Base-by-base conservation (phyloP, 768 basidiomycete genomes). In the Tubosaeta sp. region DNA sequence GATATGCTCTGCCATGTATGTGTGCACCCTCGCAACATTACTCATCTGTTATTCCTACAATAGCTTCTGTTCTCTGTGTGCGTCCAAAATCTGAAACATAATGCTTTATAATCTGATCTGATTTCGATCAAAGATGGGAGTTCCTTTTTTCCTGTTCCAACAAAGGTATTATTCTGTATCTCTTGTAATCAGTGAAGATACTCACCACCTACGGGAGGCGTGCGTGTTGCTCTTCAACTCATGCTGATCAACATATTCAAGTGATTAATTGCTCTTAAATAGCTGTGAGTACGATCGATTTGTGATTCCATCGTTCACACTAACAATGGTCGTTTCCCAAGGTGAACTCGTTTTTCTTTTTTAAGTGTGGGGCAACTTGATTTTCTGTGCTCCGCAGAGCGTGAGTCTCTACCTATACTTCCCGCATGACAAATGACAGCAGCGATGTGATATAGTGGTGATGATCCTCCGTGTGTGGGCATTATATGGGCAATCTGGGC, bases 401-500 rank as follows among this genome's bases (percentile, higher is more conserved):
- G 45, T 46, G 22, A 46, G 45, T 17, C n/a, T 13, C 33, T 22
- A 5, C 11, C 12, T 22, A 11, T 6, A 22, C 13, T 17, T 22
- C 6, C 6, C 3, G 9, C 9, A 3, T 0, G 10, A n/a, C 6
- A 5, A 27, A 17, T 17, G 8, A 47, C 16, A 48, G 32, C 22
- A 17, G 14, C 13, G 26, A 41, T 32, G 16, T n/a, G 22, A 22
- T 22, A 22, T 22, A 50, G 50, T 44, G 26, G 25, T 25, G 14
- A 37, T 50, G 43, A 37, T 50, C 43, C 43, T 50, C 7, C 50
- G 50, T 16, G 43, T 50, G 26, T 44, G 50, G 50, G 50, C 42
- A 10, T 43, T 50, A 25, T 50, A 50, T n/a, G 12, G 16, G 35
- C 42, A 34, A 33, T 43, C 50, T 6, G 44, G 7, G 27, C 4